A percentile compares a stretch with the other conserved stretches of the same genome.
Evolutionary conservation across 305 asterid genomes (phyloP).

Genomic region (Stenogyne calaminthoides): DNA sequence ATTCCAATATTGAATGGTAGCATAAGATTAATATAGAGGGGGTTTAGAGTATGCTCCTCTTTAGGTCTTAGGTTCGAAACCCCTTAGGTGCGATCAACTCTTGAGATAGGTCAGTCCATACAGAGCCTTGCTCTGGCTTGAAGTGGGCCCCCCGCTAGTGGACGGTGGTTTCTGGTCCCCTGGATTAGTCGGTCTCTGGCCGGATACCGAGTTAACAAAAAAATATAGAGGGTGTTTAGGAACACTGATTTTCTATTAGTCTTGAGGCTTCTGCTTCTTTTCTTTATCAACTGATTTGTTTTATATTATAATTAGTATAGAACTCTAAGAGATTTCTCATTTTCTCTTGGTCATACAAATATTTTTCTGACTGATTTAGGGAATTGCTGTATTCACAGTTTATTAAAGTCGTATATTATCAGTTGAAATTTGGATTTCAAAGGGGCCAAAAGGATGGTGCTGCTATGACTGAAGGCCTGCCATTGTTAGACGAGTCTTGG

Average conservation of each 20-base stretch:
- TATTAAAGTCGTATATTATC: constrained; percentile 67
- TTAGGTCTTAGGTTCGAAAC: too few species aligned
- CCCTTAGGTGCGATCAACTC: too few species aligned
- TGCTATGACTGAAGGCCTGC: constrained; percentile 47
- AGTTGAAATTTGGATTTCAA: constrained; percentile 74
- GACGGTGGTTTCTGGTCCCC: too few species aligned
- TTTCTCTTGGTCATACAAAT: constrained; percentile 19
- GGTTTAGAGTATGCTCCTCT: too few species aligned
- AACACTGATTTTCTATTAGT: neutral
- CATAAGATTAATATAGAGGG: neutral
- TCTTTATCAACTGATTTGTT: neutral
- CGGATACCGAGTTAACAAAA: too few species aligned
- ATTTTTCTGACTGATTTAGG: constrained; percentile 21
- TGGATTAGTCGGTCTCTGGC: too few species aligned
- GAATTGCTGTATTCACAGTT: constrained; percentile 54
- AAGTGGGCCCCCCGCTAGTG: too few species aligned
- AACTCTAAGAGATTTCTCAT: neutral
- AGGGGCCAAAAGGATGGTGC: constrained; percentile 51
- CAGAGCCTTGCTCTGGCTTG: too few species aligned
- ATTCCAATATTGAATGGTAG: neutral
- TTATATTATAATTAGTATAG: neutral
- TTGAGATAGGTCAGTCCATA: too few species aligned
- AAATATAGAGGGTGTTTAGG: neutral
- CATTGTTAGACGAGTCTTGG: constrained; percentile 85
- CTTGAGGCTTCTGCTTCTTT: neutral